Evolutionary conservation across 2,329 filamentous ascomycete genomes (phyloP).

Genomic region (Fusarium sarcochroum): DNA sequence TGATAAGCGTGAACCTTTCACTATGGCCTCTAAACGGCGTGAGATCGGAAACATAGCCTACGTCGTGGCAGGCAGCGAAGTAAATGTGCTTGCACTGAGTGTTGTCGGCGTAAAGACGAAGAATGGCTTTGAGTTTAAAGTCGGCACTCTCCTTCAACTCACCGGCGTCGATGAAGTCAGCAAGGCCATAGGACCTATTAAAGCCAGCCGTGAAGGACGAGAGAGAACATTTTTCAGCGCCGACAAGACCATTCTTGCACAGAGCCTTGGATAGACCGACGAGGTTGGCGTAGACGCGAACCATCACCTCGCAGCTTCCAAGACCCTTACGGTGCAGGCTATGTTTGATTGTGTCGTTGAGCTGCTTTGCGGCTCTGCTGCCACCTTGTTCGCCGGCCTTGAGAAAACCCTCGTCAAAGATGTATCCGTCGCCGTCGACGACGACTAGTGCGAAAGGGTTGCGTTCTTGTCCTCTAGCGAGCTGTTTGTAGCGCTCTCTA

Average conservation of each 20-base stretch:
- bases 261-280: constrained; percentile 65
- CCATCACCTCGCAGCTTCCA: constrained; percentile 66
- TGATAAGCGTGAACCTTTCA: constrained; percentile 69
- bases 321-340: constrained; percentile 63
- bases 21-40: constrained; percentile 64
- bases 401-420: constrained; percentile 65
- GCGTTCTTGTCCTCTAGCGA: constrained; percentile 63
- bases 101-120: constrained; percentile 68
- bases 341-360: constrained; percentile 66
- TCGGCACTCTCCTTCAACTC: constrained; percentile 72
- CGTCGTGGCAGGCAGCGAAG: constrained; percentile 73
- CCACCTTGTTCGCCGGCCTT: constrained; percentile 67
- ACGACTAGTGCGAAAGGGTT: constrained; percentile 73
- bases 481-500: constrained; percentile 68
- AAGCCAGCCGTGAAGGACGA: constrained; percentile 70
- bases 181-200: constrained; percentile 68
- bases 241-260: constrained; percentile 60
- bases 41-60: constrained; percentile 65
- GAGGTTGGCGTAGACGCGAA: too few relatives aligned
- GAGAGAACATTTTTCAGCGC: constrained; percentile 69
- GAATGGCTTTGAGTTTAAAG: constrained; percentile 68
- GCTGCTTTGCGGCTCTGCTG: constrained; percentile 65
- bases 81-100: constrained; percentile 75
- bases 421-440: constrained; percentile 75
- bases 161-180: constrained; percentile 74